phyloP scores from a whole-genome alignment of 1,284 basidiomycete species.

The Ceraceosorus bombacis region DNA sequence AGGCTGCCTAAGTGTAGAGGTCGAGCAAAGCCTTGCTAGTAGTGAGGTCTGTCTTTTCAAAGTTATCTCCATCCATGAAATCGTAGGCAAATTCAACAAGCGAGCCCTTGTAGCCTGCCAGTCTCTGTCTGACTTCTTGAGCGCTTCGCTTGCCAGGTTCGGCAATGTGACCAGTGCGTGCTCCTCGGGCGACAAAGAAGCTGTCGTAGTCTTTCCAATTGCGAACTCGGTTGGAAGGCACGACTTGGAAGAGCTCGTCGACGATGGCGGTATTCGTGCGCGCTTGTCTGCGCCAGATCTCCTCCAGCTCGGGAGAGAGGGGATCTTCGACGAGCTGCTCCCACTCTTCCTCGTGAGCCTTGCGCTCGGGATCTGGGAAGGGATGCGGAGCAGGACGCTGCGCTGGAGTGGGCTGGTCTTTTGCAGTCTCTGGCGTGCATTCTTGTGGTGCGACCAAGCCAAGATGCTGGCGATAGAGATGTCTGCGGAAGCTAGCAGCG shows the following conservation, averaged over 20 bases:
- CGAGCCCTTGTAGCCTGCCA: too few relatives aligned
- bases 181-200: conserved; percentile 53
- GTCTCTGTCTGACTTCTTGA: too few relatives aligned
- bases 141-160: conserved; percentile 50
- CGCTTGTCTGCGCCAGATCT: conserved; percentile 63
- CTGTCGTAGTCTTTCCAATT: conserved; percentile 41
- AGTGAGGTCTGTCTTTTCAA: too few relatives aligned
- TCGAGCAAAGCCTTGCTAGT: too few relatives aligned
- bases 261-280: conserved; percentile 70
- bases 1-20: too few relatives aligned
- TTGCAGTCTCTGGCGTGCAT: conserved; percentile 10
- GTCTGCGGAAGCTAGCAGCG: conserved; percentile 67
- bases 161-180: conserved; percentile 65
- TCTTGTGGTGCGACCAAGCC: conserved; percentile 26
- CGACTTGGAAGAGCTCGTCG: conserved; percentile 69
- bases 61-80: too few relatives aligned
- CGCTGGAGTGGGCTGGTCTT: conserved; percentile 11
- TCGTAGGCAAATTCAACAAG: too few relatives aligned
- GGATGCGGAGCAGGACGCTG: conserved; percentile 17
- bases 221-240: conserved; percentile 71
- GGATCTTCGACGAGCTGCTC: conserved; percentile 17
- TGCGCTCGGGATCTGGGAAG: conserved; percentile 15
- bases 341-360: conserved; percentile 56
- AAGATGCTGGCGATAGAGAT: conserved; percentile 50
- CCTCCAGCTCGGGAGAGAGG: conserved; percentile 16